phyloP scores from a whole-genome alignment of 106 monocot species.

The Allium fistulosum region DNA sequence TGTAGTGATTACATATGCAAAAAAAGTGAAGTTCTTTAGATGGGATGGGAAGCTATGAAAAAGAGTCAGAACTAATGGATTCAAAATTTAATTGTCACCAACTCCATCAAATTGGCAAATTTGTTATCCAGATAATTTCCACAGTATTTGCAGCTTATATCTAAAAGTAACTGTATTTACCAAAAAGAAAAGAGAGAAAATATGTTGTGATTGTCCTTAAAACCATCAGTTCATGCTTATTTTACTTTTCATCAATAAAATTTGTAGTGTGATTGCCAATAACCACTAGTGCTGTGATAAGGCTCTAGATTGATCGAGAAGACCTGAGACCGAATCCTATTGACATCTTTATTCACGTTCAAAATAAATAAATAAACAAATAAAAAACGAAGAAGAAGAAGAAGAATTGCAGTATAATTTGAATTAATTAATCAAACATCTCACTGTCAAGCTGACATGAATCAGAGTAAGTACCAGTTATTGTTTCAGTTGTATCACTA shows the following conservation, averaged over 20 bases:
- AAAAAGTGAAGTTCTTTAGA: background rate
- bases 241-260: background rate
- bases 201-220: too few relatives aligned
- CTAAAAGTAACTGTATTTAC: background rate
- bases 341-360: background rate
- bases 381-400: background rate
- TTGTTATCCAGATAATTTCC: background rate
- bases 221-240: too few relatives aligned
- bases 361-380: background rate
- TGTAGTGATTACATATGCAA: constrained; percentile 10
- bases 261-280: background rate
- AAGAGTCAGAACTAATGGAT: background rate
- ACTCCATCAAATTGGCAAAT: background rate
- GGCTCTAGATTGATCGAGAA: background rate
- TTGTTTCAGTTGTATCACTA: constrained; percentile 29
- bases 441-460: background rate
- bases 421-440: background rate
- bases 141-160: background rate
- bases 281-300: background rate
- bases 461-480: constrained; percentile 32
- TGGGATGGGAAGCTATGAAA: background rate
- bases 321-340: background rate
- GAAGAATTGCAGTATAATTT: background rate
- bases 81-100: too few relatives aligned
- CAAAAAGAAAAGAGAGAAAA: too few relatives aligned